Percentiles rank a stretch among this genome's conserved stretches.
These are phyloP conservation scores for Chrysanthemum makinoi DNA, from an alignment of 129 eudicot genomes.

Conservation along the genomic window DNA sequence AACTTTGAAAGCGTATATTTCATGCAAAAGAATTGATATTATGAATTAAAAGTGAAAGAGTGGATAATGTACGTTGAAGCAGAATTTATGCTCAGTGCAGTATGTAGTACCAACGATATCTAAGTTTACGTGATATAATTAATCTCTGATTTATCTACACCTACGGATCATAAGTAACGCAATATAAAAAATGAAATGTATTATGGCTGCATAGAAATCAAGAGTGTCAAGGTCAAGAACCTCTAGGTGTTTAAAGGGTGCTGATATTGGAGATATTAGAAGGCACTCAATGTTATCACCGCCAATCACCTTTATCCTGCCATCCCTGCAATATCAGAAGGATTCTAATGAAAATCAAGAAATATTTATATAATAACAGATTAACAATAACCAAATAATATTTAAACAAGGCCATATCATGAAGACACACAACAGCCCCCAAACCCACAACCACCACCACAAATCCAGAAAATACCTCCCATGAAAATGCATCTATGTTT, in stretches of 20 bases:
- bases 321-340: conserved; percentile 47
- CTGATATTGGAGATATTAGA: conserved; percentile 43
- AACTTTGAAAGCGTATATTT: background rate
- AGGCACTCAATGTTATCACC: conserved; percentile 67
- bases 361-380: background rate
- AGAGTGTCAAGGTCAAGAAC: conserved; percentile 35
- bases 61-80: background rate
- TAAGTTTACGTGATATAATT: conserved; percentile 7
- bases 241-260: conserved; percentile 55
- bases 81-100: too few species aligned
- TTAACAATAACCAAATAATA: background rate
- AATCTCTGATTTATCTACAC: conserved; percentile 1
- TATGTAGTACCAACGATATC: conserved; percentile 8
- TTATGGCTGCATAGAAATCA: conserved; percentile 16
- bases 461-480: background rate
- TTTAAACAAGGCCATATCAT: background rate
- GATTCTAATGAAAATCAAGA: conserved; percentile 12
- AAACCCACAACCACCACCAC: background rate
- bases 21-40: conserved; percentile 11
- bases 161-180: background rate
- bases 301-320: conserved; percentile 63
- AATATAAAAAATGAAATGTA: conserved; percentile 16
- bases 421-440: background rate
- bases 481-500: background rate
- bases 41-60: conserved; percentile 6